A percentile compares a stretch with the other conserved stretches of the same genome.
phyloP scores from a whole-genome alignment of 257 asterid genomes.

The Solanum commersonii region DNA sequence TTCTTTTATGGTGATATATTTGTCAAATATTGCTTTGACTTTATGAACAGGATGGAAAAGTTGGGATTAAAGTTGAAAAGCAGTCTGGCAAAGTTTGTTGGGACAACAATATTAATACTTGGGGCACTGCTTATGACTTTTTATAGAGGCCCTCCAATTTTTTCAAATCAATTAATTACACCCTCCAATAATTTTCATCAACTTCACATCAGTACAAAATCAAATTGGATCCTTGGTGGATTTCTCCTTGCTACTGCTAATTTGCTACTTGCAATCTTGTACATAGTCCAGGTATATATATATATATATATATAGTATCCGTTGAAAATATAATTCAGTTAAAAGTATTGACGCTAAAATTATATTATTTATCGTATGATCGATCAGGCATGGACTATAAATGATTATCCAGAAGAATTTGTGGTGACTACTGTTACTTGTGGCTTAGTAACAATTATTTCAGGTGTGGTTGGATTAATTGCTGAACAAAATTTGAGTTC shows the following conservation, averaged over 20 bases:
- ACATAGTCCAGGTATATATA: not conserved
- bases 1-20: not conserved
- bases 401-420: not conserved
- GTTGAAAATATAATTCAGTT: not conserved
- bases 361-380: not conserved
- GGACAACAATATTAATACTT: not conserved
- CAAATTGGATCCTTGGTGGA: constrained; percentile 1
- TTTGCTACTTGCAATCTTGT: not conserved
- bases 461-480: not conserved
- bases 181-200: not conserved
- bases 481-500: not conserved
- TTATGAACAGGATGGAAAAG: not conserved
- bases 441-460: not conserved
- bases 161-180: not conserved
- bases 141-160: not conserved
- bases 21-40: not conserved
- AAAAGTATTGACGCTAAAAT: not conserved
- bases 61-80: not conserved
- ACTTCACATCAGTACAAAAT: not conserved
- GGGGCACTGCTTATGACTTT: not conserved
- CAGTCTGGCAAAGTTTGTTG: not conserved
- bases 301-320: not conserved
- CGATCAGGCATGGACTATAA: not conserved
- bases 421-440: not conserved
- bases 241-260: not conserved